Conservation (phyloP, 345 rosid species). For the Raphanus raphanistrum region DNA sequence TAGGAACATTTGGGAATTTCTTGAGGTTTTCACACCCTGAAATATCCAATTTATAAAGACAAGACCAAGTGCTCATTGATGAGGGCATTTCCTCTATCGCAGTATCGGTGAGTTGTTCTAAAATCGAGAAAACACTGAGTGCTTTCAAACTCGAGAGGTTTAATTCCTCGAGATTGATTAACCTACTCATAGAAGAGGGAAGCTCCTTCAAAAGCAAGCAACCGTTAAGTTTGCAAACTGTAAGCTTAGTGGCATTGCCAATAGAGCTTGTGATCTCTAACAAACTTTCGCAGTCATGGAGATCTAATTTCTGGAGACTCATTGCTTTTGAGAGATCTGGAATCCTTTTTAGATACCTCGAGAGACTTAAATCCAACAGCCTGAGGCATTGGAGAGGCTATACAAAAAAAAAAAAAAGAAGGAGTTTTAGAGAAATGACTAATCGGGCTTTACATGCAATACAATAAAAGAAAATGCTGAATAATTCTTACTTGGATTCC, state of each 20-base stretch:
- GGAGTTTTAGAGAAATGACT: neutral
- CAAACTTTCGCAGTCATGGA: neutral
- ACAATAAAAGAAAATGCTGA: neutral
- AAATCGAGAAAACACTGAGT: neutral
- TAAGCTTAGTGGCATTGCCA: slow-evolving; percentile 16
- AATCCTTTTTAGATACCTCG: neutral
- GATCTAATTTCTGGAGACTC: neutral
- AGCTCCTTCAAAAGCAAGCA: neutral
- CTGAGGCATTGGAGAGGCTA: neutral
- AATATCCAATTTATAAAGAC: neutral
- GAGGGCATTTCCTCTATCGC: slow-evolving; percentile 24
- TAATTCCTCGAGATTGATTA: slow-evolving; percentile 5
- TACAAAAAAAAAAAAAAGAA: too few relatives aligned
- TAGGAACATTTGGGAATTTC: slow-evolving; percentile 27
- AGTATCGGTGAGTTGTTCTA: neutral
- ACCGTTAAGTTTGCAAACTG: neutral
- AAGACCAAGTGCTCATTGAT: neutral
- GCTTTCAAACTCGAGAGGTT: neutral
- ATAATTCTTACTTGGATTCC: neutral
- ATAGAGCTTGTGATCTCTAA: slow-evolving; percentile 3
- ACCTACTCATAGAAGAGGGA: neutral
- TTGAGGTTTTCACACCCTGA: neutral
- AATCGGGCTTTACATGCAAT: neutral
- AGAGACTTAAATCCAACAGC: neutral
- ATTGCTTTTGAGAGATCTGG: neutral